These are phyloP conservation scores for Leishmania arabica DNA, from an alignment of 208 protist species.

Conservation along the genomic window DNA sequence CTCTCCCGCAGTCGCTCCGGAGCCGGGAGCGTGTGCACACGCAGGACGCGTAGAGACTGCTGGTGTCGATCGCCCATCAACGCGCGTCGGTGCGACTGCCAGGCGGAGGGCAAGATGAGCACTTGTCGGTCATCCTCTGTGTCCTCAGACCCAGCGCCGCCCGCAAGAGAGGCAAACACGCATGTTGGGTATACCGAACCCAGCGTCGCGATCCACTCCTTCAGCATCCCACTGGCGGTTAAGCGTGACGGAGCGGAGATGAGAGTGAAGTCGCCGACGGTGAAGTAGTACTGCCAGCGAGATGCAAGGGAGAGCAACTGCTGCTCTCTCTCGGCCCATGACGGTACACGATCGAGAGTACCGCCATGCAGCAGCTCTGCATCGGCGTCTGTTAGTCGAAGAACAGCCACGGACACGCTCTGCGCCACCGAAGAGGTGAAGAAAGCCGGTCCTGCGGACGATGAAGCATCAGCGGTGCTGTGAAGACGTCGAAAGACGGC, in stretches of 20 bases:
- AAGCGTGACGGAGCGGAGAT: background rate
- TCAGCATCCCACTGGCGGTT: background rate
- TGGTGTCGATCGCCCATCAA: background rate
- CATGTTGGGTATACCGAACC: slow-evolving; percentile 7
- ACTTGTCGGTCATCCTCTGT: background rate
- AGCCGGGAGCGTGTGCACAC: slow-evolving; percentile 3
- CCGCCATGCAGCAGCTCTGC: slow-evolving; percentile 20
- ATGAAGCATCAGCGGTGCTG: background rate
- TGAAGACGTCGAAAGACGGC: background rate
- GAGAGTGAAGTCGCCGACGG: slow-evolving; percentile 16
- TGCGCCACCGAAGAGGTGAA: background rate
- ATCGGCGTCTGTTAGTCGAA: slow-evolving; percentile 12
- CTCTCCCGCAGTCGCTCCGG: background rate
- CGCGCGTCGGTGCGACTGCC: slow-evolving; percentile 1
- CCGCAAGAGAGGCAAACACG: slow-evolving; percentile 1
- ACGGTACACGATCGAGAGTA: background rate
- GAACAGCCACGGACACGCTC: slow-evolving; percentile 6
- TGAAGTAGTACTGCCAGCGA: slow-evolving; percentile 23
- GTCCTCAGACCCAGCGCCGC: too few species aligned
- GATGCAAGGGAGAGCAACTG: slow-evolving; percentile 4
- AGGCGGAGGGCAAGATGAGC: background rate
- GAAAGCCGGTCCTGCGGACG: background rate
- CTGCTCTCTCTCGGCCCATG: background rate
- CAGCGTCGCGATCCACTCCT: slow-evolving; percentile 8
- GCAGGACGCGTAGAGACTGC: slow-evolving; percentile 12